A percentile compares a stretch with the other conserved stretches of the same genome.
Evolutionary conservation across 768 basidiomycete genomes (phyloP).

Genomic region (Termitomyces sp.): DNA sequence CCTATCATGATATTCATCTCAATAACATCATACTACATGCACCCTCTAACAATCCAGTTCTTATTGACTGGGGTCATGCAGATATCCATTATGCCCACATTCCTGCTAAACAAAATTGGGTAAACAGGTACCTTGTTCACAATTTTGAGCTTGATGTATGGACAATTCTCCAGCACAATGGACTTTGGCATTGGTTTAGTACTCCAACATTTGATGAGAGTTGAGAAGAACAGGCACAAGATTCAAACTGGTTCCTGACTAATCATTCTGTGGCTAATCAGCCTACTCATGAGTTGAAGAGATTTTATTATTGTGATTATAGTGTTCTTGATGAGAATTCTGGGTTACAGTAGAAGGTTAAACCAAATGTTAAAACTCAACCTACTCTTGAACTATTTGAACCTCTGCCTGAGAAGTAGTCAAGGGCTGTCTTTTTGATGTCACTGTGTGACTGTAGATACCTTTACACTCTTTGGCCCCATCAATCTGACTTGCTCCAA

Average conservation of each 20-base stretch:
- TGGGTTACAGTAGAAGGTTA: neutral
- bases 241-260: neutral
- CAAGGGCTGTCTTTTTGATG: too few relatives aligned
- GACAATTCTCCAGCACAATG: neutral
- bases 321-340: neutral
- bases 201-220: neutral
- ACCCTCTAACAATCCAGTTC: neutral
- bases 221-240: neutral
- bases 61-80: neutral
- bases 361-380: neutral
- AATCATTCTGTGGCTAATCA: neutral
- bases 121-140: neutral
- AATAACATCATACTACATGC: neutral
- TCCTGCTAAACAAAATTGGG: neutral
- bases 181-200: neutral
- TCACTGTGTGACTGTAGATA: too few relatives aligned
- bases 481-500: too few relatives aligned
- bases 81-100: neutral
- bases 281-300: neutral
- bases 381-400: neutral
- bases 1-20: neutral
- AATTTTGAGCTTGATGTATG: neutral
- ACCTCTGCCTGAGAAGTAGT: too few relatives aligned
- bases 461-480: too few relatives aligned
- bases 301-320: neutral